These are phyloP conservation scores for Pestalotiopsis sp. DNA, from an alignment of 2,329 filamentous ascomycete species.

Conservation along the genomic window DNA sequence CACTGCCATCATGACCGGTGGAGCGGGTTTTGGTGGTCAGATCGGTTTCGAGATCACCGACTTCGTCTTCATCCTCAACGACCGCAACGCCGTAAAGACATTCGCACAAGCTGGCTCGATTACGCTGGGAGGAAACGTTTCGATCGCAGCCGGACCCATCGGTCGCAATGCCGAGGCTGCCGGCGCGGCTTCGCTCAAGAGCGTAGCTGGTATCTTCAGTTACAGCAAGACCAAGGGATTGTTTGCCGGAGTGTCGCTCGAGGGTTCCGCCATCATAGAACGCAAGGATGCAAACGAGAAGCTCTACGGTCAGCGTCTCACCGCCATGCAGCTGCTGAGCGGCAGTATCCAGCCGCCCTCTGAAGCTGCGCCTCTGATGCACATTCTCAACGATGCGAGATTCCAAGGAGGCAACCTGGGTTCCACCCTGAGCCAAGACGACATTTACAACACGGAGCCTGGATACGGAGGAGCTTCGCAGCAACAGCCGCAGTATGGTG, in stretches of 20 bases:
- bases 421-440: constrained; percentile 73
- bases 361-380: constrained; percentile 82
- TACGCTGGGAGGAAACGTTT: constrained; percentile 94
- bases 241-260: constrained; percentile 92
- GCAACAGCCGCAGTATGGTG: constrained; percentile 54
- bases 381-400: constrained; percentile 79
- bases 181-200: constrained; percentile 86
- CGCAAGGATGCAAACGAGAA: constrained; percentile 96
- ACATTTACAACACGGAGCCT: not conserved
- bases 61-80: constrained; percentile 98
- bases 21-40: constrained; percentile 82
- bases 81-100: constrained; percentile 83
- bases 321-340: constrained; percentile 78
- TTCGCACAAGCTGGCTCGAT: constrained; percentile 92
- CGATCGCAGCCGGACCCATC: constrained; percentile 89
- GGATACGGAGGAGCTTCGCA: constrained; percentile 46
- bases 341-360: constrained; percentile 79
- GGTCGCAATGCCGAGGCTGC: constrained; percentile 95
- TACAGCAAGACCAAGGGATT: constrained; percentile 98
- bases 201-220: constrained; percentile 90
- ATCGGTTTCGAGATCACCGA: constrained; percentile 88
- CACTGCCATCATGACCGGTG: constrained; percentile 78
- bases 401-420: constrained; percentile 68
- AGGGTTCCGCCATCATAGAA: constrained; percentile 92
- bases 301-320: constrained; percentile 83